phyloP scores from a whole-genome alignment of 306 rosid genomes.

The Quercus gilva region DNA sequence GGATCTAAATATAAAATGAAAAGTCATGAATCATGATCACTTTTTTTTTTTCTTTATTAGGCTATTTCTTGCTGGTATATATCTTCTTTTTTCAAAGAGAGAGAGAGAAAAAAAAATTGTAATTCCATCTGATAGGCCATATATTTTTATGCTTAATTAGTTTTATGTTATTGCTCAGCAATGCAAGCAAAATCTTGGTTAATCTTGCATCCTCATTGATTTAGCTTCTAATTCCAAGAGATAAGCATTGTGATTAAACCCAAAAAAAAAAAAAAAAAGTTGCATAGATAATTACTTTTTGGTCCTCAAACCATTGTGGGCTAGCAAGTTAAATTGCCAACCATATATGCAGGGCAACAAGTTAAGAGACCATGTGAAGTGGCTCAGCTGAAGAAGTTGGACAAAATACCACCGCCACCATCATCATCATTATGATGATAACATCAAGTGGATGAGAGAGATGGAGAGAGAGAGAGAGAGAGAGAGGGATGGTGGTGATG shows the following conservation, averaged over 20 bases:
- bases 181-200: not conserved
- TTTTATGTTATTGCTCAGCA: not conserved
- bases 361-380: conserved; percentile 41
- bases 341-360: conserved; percentile 8
- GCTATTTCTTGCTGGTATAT: not conserved
- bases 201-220: not conserved
- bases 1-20: not conserved
- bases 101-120: not conserved
- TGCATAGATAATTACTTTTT: not conserved
- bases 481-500: conserved; percentile 25
- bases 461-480: not conserved
- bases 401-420: conserved; percentile 43
- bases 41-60: too few species aligned
- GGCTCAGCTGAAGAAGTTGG: conserved; percentile 48
- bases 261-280: not conserved
- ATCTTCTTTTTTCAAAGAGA: not conserved
- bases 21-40: not conserved
- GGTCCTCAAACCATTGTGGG: conserved; percentile 31
- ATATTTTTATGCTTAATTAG: not conserved
- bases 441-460: conserved; percentile 31
- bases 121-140: not conserved
- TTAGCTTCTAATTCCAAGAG: too few species aligned
- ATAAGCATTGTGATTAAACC: not conserved
- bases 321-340: conserved; percentile 23
- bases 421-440: conserved; percentile 36